Base-by-base conservation (phyloP, 805 yeast species). In the Blastobotrys peoriensis region DNA sequence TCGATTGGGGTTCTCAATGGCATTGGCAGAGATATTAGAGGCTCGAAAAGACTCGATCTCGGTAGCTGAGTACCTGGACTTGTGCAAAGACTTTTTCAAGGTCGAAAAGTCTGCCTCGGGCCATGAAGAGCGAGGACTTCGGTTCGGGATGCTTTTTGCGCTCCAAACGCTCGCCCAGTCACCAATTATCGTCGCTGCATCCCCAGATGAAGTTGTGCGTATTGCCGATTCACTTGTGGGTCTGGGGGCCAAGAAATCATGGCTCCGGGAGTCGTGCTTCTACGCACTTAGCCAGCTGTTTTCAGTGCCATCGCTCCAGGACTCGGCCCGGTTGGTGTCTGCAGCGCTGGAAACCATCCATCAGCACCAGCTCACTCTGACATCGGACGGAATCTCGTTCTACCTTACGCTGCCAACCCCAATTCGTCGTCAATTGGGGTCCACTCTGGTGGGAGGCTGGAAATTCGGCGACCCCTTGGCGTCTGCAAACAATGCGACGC, bases 91-190 rank as follows among this genome's bases (percentile, higher is more conserved):
- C 5, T 68, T 68, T 33, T 67, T 71, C 44, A 65, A 64, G 45
- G 63, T 61, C 19, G 56, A 70, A 1, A 65, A 70, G 28, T 68
- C 71, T 27, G 64, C 65, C 53, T 85, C 83, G 55, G 96, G 96
- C 3, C 84, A 81, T 57, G 94, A 86, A 55, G 86, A 83, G 59
- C 72, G 97, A 48, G 80, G 89, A 0, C 69, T 78, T 13, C 63
- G 85, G 15, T 88, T 91, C 67, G 98, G 97, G 4, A 74, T 79
- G 56, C 67, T 89, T 37, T 89, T 91, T 62, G 96, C 96, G 0
- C 67, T 86, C 17, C 94, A 89, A 61, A 76, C 85, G 1, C 58
- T 89, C 40, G 69, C 83, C 25, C 82, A 81, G 40, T 73, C 82
- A 10, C 67, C 71, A 2, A 56, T 75, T 9, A 50, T 76, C 5